phyloP scores from a whole-genome alignment of 345 rosid species.

The Salix viminalis region DNA sequence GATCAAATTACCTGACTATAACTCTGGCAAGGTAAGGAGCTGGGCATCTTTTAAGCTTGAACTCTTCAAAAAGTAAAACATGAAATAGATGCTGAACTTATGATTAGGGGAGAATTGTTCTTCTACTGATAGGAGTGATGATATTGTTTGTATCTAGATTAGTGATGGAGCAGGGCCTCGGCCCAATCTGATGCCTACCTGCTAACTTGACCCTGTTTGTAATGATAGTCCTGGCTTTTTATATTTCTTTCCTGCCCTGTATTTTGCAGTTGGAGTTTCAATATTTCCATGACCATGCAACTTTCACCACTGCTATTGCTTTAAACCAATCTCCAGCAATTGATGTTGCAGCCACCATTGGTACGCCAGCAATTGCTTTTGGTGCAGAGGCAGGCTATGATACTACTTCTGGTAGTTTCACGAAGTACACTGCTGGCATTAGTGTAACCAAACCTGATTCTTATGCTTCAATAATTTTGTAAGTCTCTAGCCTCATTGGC shows the following conservation, averaged over 20 bases:
- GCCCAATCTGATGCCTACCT: too few species aligned
- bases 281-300: slow-evolving; percentile 78
- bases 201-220: background rate
- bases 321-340: slow-evolving; percentile 65
- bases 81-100: background rate
- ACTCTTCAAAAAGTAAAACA: background rate
- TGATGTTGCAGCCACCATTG: slow-evolving; percentile 75
- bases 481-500: slow-evolving; percentile 24
- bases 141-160: background rate
- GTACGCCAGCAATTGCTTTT: slow-evolving; percentile 72
- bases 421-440: slow-evolving; percentile 81
- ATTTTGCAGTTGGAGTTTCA: slow-evolving; percentile 71
- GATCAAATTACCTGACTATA: slow-evolving; percentile 72
- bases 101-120: too few species aligned
- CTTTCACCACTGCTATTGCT: slow-evolving; percentile 57
- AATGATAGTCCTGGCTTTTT: background rate
- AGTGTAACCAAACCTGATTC: slow-evolving; percentile 70
- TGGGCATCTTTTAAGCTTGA: slow-evolving; percentile 1
- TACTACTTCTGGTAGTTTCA: slow-evolving; percentile 52
- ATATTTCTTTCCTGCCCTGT: slow-evolving; percentile 3
- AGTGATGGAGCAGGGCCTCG: background rate
- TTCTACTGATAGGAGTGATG: background rate
- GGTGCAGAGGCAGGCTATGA: slow-evolving; percentile 96
- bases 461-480: slow-evolving; percentile 70
- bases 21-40: slow-evolving; percentile 59